Evolutionary conservation across 148 eudicot species (phyloP), one percentile per base, ranked within the genome.

Genomic region (Spergularia marina): DNA sequence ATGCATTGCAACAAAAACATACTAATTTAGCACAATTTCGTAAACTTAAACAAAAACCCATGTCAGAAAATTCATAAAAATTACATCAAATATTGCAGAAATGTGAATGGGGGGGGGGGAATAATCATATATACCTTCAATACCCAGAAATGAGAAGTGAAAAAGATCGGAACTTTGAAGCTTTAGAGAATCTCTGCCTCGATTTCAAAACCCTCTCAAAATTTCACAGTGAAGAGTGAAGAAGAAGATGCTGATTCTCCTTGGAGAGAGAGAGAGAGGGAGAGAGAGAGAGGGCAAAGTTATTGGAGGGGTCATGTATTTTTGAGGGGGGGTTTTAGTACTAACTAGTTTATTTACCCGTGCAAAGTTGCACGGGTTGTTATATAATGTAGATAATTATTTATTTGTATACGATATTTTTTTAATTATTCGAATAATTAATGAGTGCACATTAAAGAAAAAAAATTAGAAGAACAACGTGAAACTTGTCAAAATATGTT

Each of bases 191-290:
- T 71, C 10, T 15, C 25, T 58, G 17, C 20, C 56, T 59, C 25
- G 7, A 20, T 59, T 30, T 61, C 47, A 2, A 61, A 52, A 17
- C 40, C 23, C 21, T 2, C 34, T 8, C 20, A 2, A 44, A 55
- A n/a, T 54, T 12, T 54, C 21, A 53, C 13, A 30, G 20, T 16
- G 36, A 34, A 14, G 49, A n/a, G 64, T 10, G 63, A 36, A 17
- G 40, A 36, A 17, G 40, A 30, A 53, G 49, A 70, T 70, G 73
- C 64, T 8, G 34, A 69, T 69, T 60, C 74, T 70, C 36, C 52
- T 65, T 41, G 75, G 11, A 39, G 7, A 47, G 61, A 56, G 74
- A 36, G 74, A 53, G 70, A 10, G 44, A 44, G 53, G 30, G 53
- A 47, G 61, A 56, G 74, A 36, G 74, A 53, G 70, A 10, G 44